Conservation (phyloP, 2,329 filamentous ascomycete species). For the Cadophora sp. region DNA sequence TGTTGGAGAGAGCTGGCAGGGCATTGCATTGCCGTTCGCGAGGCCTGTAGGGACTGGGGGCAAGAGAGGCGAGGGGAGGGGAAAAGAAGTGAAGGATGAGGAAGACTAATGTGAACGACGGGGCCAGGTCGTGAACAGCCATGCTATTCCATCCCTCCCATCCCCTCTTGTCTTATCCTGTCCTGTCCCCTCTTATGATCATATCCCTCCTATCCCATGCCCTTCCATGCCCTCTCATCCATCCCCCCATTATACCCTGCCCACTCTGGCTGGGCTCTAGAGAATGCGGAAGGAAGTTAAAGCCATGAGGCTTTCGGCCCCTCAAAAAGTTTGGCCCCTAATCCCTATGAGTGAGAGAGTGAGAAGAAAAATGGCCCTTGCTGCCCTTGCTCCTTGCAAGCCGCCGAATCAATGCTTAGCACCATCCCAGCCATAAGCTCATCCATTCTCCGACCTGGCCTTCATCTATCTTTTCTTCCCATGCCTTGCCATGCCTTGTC, state of each 20-base stretch:
- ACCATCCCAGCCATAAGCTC: conserved; percentile 41
- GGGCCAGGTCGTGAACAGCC: conserved; percentile 6
- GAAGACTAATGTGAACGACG: conserved; percentile 25
- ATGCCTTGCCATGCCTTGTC: conserved; percentile 32
- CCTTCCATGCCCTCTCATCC: conserved; percentile 19
- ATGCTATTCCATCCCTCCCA: conserved; percentile 13
- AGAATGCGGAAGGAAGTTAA: conserved; percentile 41
- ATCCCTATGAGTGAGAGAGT: neutral
- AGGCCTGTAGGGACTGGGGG: neutral
- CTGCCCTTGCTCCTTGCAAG: conserved; percentile 26
- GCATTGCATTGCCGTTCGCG: conserved; percentile 31
- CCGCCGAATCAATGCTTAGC: conserved; percentile 44
- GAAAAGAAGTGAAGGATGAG: conserved; percentile 22
- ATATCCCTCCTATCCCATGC: too few species aligned
- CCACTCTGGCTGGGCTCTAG: conserved; percentile 31
- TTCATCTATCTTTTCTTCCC: conserved; percentile 40
- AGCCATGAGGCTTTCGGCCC: conserved; percentile 41
- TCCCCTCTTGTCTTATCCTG: conserved; percentile 12
- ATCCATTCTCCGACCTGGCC: conserved; percentile 38
- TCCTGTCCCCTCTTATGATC: conserved; percentile 20
- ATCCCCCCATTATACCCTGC: neutral
- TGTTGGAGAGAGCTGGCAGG: neutral
- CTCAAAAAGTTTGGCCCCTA: conserved; percentile 38
- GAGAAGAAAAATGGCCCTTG: conserved; percentile 30
- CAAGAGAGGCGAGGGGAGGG: neutral